Percentiles rank a stretch among this genome's conserved stretches.
Evolutionary conservation across 352 stramenopile species (phyloP).

Genomic region (Phytophthora megakarya): DNA sequence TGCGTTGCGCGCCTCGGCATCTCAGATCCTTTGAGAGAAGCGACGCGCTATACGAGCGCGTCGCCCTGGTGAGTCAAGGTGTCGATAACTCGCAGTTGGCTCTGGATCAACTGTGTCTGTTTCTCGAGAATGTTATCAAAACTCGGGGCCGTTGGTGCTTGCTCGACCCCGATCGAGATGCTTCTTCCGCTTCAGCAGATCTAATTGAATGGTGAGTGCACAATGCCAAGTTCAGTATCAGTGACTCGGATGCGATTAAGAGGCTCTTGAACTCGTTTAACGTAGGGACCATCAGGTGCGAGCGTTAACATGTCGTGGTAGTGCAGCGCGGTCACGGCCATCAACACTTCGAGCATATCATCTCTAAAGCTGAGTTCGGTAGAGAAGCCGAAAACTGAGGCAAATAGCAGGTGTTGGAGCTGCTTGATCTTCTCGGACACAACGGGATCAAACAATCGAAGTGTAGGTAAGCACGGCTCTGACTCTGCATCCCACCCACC

Average conservation of each 20-base stretch:
- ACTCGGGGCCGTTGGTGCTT: neutral
- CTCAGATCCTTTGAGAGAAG: neutral
- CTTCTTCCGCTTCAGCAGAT: neutral
- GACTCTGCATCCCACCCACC: neutral
- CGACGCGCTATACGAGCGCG: neutral
- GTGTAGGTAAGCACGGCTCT: neutral
- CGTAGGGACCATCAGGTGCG: neutral
- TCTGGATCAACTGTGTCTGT: neutral
- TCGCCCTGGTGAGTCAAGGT: neutral
- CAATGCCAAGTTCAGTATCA: neutral
- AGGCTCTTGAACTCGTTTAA: neutral
- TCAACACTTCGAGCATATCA: neutral
- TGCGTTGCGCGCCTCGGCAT: neutral
- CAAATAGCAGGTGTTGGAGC: neutral
- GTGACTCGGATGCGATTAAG: neutral
- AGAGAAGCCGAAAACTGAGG: neutral
- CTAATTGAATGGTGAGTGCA: too few species aligned
- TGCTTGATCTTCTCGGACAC: neutral
- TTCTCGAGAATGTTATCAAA: neutral
- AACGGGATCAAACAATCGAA: neutral
- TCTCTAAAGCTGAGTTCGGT: neutral
- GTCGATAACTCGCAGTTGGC: neutral
- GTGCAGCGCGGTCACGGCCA: neutral
- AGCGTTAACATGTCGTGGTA: neutral
- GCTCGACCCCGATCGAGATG: neutral